Base-by-base conservation (phyloP, 2,329 filamentous ascomycete genomes). In the Diaporthe sp. region DNA sequence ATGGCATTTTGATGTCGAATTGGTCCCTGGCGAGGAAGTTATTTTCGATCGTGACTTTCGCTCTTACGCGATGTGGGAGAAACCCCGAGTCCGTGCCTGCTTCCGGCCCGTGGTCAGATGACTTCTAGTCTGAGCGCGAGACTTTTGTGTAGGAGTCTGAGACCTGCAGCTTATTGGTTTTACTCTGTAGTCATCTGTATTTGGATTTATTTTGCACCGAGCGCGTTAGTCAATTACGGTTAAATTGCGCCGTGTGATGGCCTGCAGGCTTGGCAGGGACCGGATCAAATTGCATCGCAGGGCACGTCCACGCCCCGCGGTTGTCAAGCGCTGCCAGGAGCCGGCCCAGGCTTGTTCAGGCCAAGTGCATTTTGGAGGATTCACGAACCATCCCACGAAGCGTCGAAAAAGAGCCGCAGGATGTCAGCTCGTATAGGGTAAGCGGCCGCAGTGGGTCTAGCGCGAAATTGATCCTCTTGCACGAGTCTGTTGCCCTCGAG, bases 141-240 rank as follows among this genome's bases (percentile, higher is more conserved):
- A 58, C 55, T 38, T n/a, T 19, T 19, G 42, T 45, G 40, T 17
- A 0, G 13, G 19, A 8, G 10, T 25, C 45, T 15, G 64, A 67
- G 64, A 67, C 33, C 47, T 67, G 45, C 64, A 67, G 30, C 4
- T 38, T 52, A n/a, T 35, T n/a, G 47, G 64, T 22, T 22, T n/a
- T n/a, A n/a, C n/a, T n/a, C n/a, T n/a, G n/a, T 17, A 33, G 38
- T 22, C 25, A 2, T 13, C 4, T 33, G n/a, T 50, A 15, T 19
- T 54, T 19, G n/a, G 12, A 19, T 7, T 50, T 67, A 28, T 67
- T 67, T 17, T 40, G 64, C 45, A 35, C 45, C 45, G 9, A 38
- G 64, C 64, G 64, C 64, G 38, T 52, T 67, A 30, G 30, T 67
- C 64, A 67, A 67, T 52, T 67, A 67, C 64, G 64, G 45, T 67